A percentile compares a stretch with the other conserved stretches of the same genome.
Conservation (phyloP, 495 filamentous ascomycete genomes). For the Daldinia loculata region DNA sequence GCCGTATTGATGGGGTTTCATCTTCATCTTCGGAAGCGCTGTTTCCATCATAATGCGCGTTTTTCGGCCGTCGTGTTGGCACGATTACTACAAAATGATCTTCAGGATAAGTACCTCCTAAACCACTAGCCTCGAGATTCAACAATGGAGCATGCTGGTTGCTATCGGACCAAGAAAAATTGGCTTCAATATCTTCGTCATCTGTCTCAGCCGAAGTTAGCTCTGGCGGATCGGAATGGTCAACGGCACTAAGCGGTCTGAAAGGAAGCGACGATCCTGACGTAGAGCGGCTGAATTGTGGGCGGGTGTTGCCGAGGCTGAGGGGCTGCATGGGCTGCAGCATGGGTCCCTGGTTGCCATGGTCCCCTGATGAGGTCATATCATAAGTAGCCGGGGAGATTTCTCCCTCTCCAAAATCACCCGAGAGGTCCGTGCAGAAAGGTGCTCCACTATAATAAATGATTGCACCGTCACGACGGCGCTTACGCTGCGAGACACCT, state of each 20-base stretch:
- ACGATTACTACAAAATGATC: conserved; percentile 73
- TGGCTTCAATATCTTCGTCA: conserved; percentile 44
- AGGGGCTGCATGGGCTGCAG: neutral
- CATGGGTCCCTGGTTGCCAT: conserved; percentile 22
- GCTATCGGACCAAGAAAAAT: conserved; percentile 51
- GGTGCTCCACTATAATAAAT: conserved; percentile 79
- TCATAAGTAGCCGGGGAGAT: conserved; percentile 50
- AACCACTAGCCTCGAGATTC: conserved; percentile 67
- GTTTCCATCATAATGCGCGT: conserved; percentile 1
- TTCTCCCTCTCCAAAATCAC: conserved; percentile 58
- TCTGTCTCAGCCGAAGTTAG: conserved; percentile 41
- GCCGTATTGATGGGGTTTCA: conserved; percentile 9
- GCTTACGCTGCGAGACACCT: conserved; percentile 53
- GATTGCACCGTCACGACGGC: conserved; percentile 71
- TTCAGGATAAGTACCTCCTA: conserved; percentile 70
- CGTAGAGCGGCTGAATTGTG: conserved; percentile 42
- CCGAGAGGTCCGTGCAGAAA: conserved; percentile 80
- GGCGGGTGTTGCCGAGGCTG: conserved; percentile 37
- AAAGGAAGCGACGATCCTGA: conserved; percentile 57
- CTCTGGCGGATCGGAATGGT: conserved; percentile 36
- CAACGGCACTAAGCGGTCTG: conserved; percentile 53
- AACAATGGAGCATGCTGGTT: conserved; percentile 34
- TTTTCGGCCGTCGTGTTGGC: conserved; percentile 54
- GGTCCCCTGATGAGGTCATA: conserved; percentile 51
- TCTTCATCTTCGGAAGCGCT: conserved; percentile 31